Evolutionary conservation across 129 eudicot species (phyloP), one percentile per base, ranked within the genome.

Genomic region (Mikania micrantha): DNA sequence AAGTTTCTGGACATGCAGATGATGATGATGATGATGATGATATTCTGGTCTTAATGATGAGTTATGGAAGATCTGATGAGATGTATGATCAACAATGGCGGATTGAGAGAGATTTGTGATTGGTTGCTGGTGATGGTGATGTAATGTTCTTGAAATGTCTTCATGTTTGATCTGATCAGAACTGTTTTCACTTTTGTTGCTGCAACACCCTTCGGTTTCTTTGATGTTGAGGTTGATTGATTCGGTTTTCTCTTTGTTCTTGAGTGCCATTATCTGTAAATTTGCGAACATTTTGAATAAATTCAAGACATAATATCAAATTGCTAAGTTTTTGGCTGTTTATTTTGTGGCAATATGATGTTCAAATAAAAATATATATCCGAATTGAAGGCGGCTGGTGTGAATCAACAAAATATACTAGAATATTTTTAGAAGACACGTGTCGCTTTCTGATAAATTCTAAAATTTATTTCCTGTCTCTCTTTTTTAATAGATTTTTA

Each of bases 101-200:
- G 90, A 62, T 53, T 88, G 88, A 6, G 84, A 88, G 54, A 85
- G 72, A 32, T 53, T 75, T 41, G 81, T 72, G 42, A 70, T 70
- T 59, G 70, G 32, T 1, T 63, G 71, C 9, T 72, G 67, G 2
- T 49, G 61, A 15, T n/a, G n/a, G n/a, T n/a, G n/a, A n/a, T n/a
- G n/a, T n/a, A n/a, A n/a, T 52, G 84, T 80, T 68, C 75, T 88
- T 66, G 96, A 91, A 13, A 85, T 83, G 29, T 81, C 93, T 34
- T n/a, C n/a, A 28, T 88, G 77, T 76, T 84, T 84, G 63, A 84
- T 84, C 7, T 28, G 32, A 28, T 93, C 98, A 10, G 95, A 93
- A 75, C 98, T 88, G 84, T 88, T 93, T 52, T 93, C 98, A 70
- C 96, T 88, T 70, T 82, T 82, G 53, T 86, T 93, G 71, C 98